Conservation (phyloP, 2,329 filamentous ascomycete genomes). For the Tolypocladium endophyticum region DNA sequence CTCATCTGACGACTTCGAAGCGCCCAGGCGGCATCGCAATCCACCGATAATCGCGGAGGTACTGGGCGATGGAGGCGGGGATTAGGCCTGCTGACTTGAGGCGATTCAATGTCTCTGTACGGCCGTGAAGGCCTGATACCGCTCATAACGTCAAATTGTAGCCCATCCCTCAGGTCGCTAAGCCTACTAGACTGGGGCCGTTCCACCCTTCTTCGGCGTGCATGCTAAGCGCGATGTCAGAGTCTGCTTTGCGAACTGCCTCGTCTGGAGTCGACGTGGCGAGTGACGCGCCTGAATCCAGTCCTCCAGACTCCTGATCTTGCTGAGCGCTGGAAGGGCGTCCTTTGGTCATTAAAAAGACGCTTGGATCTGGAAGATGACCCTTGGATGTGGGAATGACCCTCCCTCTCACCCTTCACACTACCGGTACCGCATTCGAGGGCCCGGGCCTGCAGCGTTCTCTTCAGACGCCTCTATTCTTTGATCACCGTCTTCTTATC, state of each 20-base stretch:
- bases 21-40: neutral
- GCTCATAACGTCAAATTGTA: conserved; percentile 47
- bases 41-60: no score
- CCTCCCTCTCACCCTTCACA: neutral
- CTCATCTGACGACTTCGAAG: neutral
- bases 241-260: neutral
- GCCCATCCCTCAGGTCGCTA: conserved; percentile 49
- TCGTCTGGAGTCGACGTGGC: neutral
- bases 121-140: conserved; percentile 53
- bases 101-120: conserved; percentile 55
- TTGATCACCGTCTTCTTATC: neutral
- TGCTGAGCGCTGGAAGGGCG: neutral
- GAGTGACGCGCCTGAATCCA: neutral
- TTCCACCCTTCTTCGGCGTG: neutral
- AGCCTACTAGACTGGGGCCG: conserved; percentile 4
- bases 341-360: neutral
- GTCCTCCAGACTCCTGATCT: neutral
- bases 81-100: conserved; percentile 70
- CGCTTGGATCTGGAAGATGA: neutral
- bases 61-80: conserved; percentile 76
- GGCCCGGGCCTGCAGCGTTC: neutral
- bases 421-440: neutral
- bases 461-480: neutral
- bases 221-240: neutral
- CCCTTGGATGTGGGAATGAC: neutral